Conservation (phyloP, 179 eudicot genomes). For the Heliamphora pulchella region DNA sequence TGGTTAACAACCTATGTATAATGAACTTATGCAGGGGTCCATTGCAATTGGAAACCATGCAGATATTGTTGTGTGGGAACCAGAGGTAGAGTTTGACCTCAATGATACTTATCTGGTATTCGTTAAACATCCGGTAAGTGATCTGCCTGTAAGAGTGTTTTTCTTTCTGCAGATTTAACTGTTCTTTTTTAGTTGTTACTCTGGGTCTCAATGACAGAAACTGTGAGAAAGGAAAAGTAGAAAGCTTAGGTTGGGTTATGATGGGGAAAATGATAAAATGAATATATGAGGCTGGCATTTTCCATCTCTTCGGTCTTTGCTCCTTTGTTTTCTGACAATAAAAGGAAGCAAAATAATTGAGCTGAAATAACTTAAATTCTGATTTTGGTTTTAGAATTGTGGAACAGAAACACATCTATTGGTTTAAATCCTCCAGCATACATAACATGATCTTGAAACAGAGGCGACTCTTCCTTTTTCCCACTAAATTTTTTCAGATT, state of each 20-base stretch:
- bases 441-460: not conserved
- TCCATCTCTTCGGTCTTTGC: not conserved
- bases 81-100: conserved; percentile 67
- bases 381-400: not conserved
- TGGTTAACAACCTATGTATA: too few relatives aligned
- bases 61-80: conserved; percentile 95
- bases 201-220: not conserved
- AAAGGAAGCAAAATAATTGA: not conserved
- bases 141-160: too few relatives aligned
- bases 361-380: not conserved
- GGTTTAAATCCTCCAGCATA: not conserved
- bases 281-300: not conserved
- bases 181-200: not conserved
- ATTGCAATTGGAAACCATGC: conserved; percentile 78
- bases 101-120: conserved; percentile 46
- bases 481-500: not conserved
- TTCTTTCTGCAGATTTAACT: not conserved
- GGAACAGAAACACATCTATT: not conserved
- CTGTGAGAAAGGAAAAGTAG: not conserved
- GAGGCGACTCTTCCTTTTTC: not conserved
- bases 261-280: not conserved
- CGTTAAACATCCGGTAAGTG: conserved; percentile 72
- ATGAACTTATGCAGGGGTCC: conserved; percentile 54
- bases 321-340: not conserved
- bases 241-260: not conserved